Evolutionary conservation across 148 eudicot species (phyloP).

Genomic region (Rhododendron williamsianum): DNA sequence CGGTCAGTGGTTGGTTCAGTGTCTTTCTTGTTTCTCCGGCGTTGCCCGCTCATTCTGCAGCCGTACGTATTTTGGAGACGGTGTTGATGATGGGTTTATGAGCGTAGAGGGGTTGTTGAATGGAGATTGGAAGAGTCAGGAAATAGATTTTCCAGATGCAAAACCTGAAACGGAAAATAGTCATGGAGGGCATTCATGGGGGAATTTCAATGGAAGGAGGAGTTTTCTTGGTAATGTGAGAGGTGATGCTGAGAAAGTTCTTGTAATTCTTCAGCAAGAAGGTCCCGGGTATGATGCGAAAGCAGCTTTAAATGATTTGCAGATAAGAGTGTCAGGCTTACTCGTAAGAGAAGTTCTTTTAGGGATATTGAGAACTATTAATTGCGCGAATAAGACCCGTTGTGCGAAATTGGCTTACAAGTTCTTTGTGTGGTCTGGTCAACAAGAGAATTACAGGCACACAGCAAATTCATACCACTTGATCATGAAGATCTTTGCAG

Average conservation of each 20-base stretch:
- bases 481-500: conserved; percentile 69
- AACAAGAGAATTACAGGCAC: conserved; percentile 56
- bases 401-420: conserved; percentile 78
- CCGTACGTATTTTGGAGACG: conserved; percentile 22
- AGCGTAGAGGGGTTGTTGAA: conserved; percentile 47
- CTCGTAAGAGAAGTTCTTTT: conserved; percentile 69
- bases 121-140: conserved; percentile 16
- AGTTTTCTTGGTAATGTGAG: conserved; percentile 29
- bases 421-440: conserved; percentile 76
- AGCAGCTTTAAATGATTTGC: conserved; percentile 42
- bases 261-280: conserved; percentile 62
- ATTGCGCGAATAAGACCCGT: conserved; percentile 41
- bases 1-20: conserved; percentile 33
- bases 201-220: conserved; percentile 23
- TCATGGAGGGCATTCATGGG: conserved; percentile 19
- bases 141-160: background rate
- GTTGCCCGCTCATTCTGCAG: conserved; percentile 36
- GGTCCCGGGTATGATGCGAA: conserved; percentile 65
- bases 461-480: conserved; percentile 63
- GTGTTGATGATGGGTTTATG: conserved; percentile 31
- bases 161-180: background rate
- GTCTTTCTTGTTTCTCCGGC: conserved; percentile 19
- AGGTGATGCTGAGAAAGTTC: conserved; percentile 48
- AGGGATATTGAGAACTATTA: conserved; percentile 52
- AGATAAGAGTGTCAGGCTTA: conserved; percentile 57